Conservation (phyloP, 2,329 filamentous ascomycete species). For the Dactylellina cionopaga region DNA sequence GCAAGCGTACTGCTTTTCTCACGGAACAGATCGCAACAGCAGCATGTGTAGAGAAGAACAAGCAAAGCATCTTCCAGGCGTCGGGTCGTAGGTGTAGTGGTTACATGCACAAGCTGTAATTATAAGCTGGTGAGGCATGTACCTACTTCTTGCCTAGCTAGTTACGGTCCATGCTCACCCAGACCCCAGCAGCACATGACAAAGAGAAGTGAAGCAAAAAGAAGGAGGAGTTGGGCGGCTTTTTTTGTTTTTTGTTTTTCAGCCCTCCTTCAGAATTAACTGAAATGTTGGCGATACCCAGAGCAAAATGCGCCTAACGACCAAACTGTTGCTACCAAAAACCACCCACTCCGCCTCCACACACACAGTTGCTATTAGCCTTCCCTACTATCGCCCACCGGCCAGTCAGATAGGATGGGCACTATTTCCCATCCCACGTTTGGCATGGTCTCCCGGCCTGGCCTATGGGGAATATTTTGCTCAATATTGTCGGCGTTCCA, state of each 20-base stretch:
- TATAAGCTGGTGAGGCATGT: slow-evolving; percentile 15
- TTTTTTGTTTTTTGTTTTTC: slow-evolving; percentile 48
- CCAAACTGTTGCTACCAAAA: slow-evolving; percentile 44
- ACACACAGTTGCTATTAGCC: slow-evolving; percentile 41
- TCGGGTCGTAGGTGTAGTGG: slow-evolving; percentile 13
- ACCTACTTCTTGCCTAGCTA: neutral
- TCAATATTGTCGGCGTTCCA: slow-evolving; percentile 50
- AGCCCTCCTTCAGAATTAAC: slow-evolving; percentile 20
- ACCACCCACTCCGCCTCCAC: slow-evolving; percentile 46
- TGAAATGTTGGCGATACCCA: slow-evolving; percentile 44
- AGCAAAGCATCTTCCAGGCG: neutral
- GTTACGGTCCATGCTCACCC: slow-evolving; percentile 13
- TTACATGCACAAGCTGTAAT: too few species aligned
- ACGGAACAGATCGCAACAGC: slow-evolving; percentile 42
- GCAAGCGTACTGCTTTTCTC: slow-evolving; percentile 23
- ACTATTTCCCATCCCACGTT: slow-evolving; percentile 45
- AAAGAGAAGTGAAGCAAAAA: slow-evolving; percentile 15
- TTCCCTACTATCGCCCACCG: slow-evolving; percentile 40
- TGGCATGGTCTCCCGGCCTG: slow-evolving; percentile 50
- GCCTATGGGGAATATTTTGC: slow-evolving; percentile 50
- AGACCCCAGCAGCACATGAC: slow-evolving; percentile 41
- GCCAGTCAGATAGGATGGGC: slow-evolving; percentile 50
- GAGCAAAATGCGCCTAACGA: slow-evolving; percentile 51
- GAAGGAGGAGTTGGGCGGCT: neutral
- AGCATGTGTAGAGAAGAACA: neutral